Percentiles rank a stretch among this genome's conserved stretches.
These are phyloP conservation scores for Fusarium nodosum DNA, from an alignment of 2,329 filamentous ascomycete genomes.

Conservation along the genomic window DNA sequence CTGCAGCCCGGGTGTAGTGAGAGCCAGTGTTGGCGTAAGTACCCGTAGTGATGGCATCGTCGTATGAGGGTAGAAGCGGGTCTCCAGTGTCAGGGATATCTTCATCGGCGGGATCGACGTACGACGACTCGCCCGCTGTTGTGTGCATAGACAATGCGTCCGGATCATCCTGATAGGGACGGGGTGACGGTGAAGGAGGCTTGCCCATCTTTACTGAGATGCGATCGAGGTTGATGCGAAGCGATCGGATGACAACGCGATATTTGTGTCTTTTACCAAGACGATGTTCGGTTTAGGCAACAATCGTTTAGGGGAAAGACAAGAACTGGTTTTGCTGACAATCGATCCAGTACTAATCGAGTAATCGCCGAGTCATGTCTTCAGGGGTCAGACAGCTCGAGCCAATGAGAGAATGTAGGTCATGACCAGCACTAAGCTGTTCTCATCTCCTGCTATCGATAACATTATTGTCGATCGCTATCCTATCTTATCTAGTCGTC, in stretches of 20 bases:
- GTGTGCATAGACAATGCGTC: constrained; percentile 44
- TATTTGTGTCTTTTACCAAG: background rate
- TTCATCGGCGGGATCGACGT: constrained; percentile 17
- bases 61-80: constrained; percentile 6
- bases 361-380: constrained; percentile 15
- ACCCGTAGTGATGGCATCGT: background rate
- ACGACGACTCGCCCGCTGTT: constrained; percentile 25
- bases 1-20: too few relatives aligned
- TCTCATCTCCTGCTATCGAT: background rate
- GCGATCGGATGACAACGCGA: accelerated
- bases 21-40: background rate
- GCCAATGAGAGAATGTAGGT: background rate
- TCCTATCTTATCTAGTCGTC: background rate
- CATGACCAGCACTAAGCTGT: background rate
- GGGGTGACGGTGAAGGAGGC: background rate
- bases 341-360: background rate
- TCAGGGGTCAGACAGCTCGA: background rate
- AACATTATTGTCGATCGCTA: background rate
- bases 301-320: background rate
- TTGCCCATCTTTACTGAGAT: constrained; percentile 11
- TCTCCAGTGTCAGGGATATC: constrained; percentile 7
- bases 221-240: accelerated
- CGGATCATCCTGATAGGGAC: constrained; percentile 34
- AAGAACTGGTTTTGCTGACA: background rate
- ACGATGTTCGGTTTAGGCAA: constrained; percentile 4